Evolutionary conservation across 768 basidiomycete genomes (phyloP), one percentile per base, ranked within the genome.

Genomic region (Vararia minispora): DNA sequence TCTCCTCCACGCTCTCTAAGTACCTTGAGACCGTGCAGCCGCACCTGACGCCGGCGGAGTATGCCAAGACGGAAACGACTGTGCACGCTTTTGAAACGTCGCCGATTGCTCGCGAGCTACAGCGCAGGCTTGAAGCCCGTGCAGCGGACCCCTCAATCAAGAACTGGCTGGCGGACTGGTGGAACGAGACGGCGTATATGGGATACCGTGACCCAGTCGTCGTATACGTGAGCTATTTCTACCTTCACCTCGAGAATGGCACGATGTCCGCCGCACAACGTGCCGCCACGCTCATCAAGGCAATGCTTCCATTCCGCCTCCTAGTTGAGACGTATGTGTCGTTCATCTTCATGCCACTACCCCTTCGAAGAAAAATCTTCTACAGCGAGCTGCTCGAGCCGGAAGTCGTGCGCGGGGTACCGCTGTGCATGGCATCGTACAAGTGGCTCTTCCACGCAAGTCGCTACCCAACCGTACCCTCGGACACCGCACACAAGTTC

Each of bases 161-260:
- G 50, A 91, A 71, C 64, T 99, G 95, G 95, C 68, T 99, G n/a
- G 71, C 74, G 33, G 89, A 94, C 36, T 99, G 95, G 95, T 99
- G 94, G 94, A 92, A 98, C 60, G 88, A 95, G 25, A 73, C 58
- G 4, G 92, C 92, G 13, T 87, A 85, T 56, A 79, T 88, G 81
- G 80, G 65, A 5, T 87, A 86, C 53, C 72, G 87, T 33, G 92
- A 94, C 50, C 79, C 91, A 2, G 86, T 95, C 33, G 81, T 92
- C 22, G 84, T 92, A 11, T 84, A 77, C 47, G 89, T 92, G 51
- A 89, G 81, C 69, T 99, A 99, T 65, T 98, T 83, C 64, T 99
- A 87, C 57, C 72, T 91, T 7, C 92, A 98, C 58, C 56, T 78
- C 31, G 72, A 81, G 40, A 85, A 90, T 52, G 63, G 52, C 31